These are phyloP conservation scores for Berberis thunbergii DNA, from an alignment of 164 flowering plant genomes.

Conservation along the genomic window DNA sequence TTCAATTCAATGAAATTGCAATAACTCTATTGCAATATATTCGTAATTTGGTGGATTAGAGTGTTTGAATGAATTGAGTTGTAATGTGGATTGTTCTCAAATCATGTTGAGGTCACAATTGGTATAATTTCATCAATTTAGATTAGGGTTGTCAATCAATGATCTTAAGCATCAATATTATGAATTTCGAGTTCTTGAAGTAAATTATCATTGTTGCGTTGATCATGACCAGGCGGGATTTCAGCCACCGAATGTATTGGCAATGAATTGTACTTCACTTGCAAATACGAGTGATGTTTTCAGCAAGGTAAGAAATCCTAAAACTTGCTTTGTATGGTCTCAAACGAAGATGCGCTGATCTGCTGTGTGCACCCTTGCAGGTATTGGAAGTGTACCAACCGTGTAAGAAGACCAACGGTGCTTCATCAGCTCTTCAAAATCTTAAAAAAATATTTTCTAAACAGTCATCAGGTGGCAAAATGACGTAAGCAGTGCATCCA, in stretches of 20 bases:
- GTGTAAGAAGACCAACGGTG: slow-evolving; percentile 28
- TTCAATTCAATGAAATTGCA: no score
- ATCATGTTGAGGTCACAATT: no score
- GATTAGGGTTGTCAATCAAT: no score
- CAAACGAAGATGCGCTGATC: slow-evolving; percentile 3
- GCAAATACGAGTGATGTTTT: slow-evolving; percentile 60
- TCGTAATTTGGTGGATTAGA: neutral
- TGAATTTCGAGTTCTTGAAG: no score
- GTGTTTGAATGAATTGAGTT: no score
- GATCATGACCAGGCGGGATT: slow-evolving; percentile 39
- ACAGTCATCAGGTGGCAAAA: slow-evolving; percentile 29
- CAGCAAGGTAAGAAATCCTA: slow-evolving; percentile 45
- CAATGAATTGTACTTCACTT: slow-evolving; percentile 69
- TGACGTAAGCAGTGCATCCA: slow-evolving; percentile 44
- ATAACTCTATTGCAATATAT: neutral
- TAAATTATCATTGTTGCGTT: no score
- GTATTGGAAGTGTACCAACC: slow-evolving; percentile 36
- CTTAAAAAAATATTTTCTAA: slow-evolving; percentile 57
- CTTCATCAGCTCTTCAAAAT: slow-evolving; percentile 39
- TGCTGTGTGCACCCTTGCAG: slow-evolving; percentile 23
- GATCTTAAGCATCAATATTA: no score
- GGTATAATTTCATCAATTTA: no score
- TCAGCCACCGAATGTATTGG: slow-evolving; percentile 46
- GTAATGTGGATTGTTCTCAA: no score
- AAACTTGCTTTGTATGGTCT: neutral